Evolutionary conservation across 345 rosid genomes (phyloP).

Genomic region (Euphorbia lathyris): DNA sequence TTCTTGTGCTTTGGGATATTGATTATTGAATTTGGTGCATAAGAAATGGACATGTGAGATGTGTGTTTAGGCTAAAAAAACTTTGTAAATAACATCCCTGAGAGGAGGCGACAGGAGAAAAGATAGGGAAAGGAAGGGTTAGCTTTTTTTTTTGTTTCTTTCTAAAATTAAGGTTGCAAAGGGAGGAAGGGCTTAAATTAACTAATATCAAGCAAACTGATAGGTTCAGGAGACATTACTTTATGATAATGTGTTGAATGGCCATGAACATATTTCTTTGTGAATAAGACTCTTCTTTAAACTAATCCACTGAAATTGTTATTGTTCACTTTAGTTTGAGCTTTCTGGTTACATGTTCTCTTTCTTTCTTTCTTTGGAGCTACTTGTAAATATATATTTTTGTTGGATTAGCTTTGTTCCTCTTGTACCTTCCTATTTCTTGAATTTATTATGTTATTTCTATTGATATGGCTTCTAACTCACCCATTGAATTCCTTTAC

Average conservation of each 20-base stretch:
- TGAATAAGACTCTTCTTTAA: not conserved
- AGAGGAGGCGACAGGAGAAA: too few species aligned
- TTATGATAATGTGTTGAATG: not conserved
- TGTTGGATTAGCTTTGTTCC: not conserved
- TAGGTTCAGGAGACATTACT: not conserved
- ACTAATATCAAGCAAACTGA: not conserved
- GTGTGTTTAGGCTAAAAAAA: too few species aligned
- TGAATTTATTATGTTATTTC: not conserved
- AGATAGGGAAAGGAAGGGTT: too few species aligned
- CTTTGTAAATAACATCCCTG: too few species aligned
- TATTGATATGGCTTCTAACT: not conserved
- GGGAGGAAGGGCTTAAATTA: too few species aligned
- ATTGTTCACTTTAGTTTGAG: not conserved
- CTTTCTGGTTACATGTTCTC: not conserved
- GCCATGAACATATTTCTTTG: not conserved
- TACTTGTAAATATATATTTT: not conserved
- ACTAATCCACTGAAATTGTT: not conserved
- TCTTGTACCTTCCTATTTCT: not conserved
- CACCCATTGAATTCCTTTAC: slow-evolving; percentile 6
- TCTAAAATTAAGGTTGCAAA: too few species aligned
- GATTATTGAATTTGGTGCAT: too few species aligned
- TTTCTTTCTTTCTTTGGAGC: not conserved
- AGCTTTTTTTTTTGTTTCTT: too few species aligned
- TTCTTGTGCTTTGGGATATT: too few species aligned
- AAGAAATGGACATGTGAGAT: too few species aligned